Percentiles rank a stretch among this genome's conserved stretches.
Conservation (phyloP, 2,329 filamentous ascomycete genomes). For the Hypoxylon sp. region DNA sequence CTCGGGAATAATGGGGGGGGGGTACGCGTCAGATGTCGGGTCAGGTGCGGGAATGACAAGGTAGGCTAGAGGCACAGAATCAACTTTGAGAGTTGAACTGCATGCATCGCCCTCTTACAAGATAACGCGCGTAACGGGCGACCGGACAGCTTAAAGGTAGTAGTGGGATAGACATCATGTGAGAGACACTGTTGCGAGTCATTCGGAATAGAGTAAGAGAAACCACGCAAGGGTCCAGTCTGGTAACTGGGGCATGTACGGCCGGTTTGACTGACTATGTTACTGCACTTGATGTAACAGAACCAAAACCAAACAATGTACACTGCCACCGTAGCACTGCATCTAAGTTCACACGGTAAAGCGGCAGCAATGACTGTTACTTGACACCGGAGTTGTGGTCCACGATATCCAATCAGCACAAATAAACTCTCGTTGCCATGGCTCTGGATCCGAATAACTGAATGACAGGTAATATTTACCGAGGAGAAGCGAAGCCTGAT, state of each 20-base stretch:
- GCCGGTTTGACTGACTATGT: not conserved
- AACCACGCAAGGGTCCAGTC: conserved; percentile 5
- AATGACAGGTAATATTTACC: conserved; percentile 1
- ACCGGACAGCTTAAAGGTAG: not conserved
- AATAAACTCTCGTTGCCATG: conserved; percentile 15
- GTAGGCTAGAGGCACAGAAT: not conserved
- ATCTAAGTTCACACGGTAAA: not conserved
- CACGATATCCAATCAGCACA: not conserved
- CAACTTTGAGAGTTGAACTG: not conserved
- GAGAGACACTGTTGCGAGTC: conserved; percentile 1
- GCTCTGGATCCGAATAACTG: conserved; percentile 11
- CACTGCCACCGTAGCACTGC: conserved; percentile 1
- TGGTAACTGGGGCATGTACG: not conserved
- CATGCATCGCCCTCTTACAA: not conserved
- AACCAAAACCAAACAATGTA: not conserved
- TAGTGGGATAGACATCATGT: conserved; percentile 1
- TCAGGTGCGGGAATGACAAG: not conserved
- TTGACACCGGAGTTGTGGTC: conserved; percentile 10
- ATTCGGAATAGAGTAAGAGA: not conserved
- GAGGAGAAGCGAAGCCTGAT: not conserved
- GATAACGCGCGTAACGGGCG: conserved; percentile 8
- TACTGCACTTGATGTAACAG: conserved; percentile 9
- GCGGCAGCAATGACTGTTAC: not conserved
- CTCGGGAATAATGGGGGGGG: not conserved
- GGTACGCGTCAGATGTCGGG: not conserved